A percentile compares a stretch with the other conserved stretches of the same genome.
Evolutionary conservation across 192 early-diverging fungal species (phyloP).

Genomic region (Globomyces pollinis-pini): DNA sequence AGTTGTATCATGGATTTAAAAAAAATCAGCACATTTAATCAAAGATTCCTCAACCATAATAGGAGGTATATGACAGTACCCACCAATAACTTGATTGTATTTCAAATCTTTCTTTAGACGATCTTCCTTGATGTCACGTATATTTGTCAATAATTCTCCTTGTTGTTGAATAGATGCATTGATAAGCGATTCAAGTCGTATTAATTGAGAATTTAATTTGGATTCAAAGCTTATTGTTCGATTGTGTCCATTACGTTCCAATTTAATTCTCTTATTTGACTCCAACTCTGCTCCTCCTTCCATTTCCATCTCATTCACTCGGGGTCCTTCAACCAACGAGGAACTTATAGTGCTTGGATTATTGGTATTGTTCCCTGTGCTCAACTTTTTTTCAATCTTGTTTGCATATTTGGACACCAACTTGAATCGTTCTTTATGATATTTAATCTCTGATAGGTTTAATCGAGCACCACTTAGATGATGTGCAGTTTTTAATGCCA

Average conservation of each 20-base stretch:
- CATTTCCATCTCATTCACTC: neutral
- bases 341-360: neutral
- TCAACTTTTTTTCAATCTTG: neutral
- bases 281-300: neutral
- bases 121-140: neutral
- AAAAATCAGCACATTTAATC: neutral
- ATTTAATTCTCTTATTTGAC: neutral
- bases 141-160: neutral
- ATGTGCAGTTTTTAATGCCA: neutral
- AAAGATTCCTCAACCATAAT: neutral
- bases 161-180: neutral
- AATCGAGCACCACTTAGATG: neutral
- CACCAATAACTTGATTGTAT: slow-evolving; percentile 1
- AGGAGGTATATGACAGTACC: neutral
- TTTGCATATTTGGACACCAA: neutral
- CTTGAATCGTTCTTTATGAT: slow-evolving; percentile 1
- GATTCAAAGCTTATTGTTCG: neutral
- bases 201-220: neutral
- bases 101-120: neutral
- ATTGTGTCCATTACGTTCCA: neutral
- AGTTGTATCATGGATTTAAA: no score
- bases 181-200: neutral
- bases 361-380: neutral
- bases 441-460: neutral
- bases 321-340: neutral